phyloP scores from a whole-genome alignment of 805 yeast genomes.

The Ogataea paradorogensis region DNA sequence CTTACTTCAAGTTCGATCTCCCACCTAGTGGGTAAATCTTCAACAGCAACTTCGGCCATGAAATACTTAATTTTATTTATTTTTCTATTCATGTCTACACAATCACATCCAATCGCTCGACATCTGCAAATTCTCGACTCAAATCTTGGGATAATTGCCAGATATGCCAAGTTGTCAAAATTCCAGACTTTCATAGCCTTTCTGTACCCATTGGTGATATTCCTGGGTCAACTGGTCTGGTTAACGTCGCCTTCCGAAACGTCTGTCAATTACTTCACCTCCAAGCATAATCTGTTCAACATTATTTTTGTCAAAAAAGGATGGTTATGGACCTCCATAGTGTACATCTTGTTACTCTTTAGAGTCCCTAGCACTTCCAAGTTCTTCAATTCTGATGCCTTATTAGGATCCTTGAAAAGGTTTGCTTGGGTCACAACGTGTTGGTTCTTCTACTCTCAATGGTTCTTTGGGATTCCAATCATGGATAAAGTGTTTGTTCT shows the following conservation, averaged over 20 bases:
- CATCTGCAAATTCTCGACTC: slow-evolving; percentile 12
- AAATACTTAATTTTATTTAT: slow-evolving; percentile 3
- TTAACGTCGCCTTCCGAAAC: slow-evolving; percentile 43
- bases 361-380: slow-evolving; percentile 15
- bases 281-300: slow-evolving; percentile 71
- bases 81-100: slow-evolving; percentile 3
- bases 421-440: slow-evolving; percentile 61
- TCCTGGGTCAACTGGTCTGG: slow-evolving; percentile 51
- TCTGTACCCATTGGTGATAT: slow-evolving; percentile 39
- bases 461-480: slow-evolving; percentile 79
- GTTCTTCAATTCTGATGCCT: slow-evolving; percentile 4
- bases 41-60: slow-evolving; percentile 10
- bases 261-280: slow-evolving; percentile 48
- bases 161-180: slow-evolving; percentile 9
- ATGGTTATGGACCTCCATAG: slow-evolving; percentile 83
- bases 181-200: slow-evolving; percentile 10
- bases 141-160: slow-evolving; percentile 7
- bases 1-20: slow-evolving; percentile 79
- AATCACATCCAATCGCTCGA: slow-evolving; percentile 9
- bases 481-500: slow-evolving; percentile 80
- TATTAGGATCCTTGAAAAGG: slow-evolving; percentile 31
- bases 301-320: slow-evolving; percentile 79
- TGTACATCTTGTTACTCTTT: slow-evolving; percentile 27
- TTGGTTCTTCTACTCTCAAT: slow-evolving; percentile 88
- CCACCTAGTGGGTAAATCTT: slow-evolving; percentile 71